Evolutionary conservation across 1,139 yeast genomes (phyloP).

Genomic region (Nakaseomyces uthaithaninus): DNA sequence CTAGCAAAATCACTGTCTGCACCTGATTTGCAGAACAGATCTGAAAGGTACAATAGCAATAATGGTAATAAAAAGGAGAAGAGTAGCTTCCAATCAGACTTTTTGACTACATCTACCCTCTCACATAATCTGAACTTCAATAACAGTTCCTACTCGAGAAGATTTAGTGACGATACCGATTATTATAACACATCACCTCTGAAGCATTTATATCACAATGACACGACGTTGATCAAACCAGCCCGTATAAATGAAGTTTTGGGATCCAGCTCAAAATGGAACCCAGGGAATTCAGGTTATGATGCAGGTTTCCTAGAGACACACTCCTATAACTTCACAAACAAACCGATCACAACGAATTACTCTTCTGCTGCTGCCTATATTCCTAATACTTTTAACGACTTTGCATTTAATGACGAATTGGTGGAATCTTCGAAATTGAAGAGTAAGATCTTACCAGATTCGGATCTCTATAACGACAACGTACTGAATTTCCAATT

Average conservation of each 20-base stretch:
- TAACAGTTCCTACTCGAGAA: conserved; percentile 13
- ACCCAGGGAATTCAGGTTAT: background rate
- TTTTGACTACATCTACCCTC: conserved; percentile 2
- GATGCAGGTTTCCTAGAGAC: conserved; percentile 5
- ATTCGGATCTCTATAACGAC: background rate
- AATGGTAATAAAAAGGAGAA: background rate
- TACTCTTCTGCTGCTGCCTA: conserved; percentile 4
- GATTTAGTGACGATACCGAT: conserved; percentile 27
- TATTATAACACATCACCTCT: conserved; percentile 28
- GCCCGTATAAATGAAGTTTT: conserved; percentile 18
- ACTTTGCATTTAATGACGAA: conserved; percentile 1
- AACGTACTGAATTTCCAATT: background rate
- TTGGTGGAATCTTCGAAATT: conserved; percentile 1
- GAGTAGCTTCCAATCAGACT: background rate
- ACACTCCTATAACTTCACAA: conserved; percentile 1
- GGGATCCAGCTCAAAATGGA: conserved; percentile 1
- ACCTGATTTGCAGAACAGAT: background rate
- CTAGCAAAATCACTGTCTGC: background rate
- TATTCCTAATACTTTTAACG: conserved; percentile 2
- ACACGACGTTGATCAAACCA: conserved; percentile 16
- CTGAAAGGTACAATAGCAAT: background rate
- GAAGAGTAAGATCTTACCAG: background rate
- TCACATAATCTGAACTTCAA: conserved; percentile 1
- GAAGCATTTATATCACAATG: conserved; percentile 25
- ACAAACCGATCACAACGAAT: conserved; percentile 4